Evolutionary conservation across 1,284 basidiomycete genomes (phyloP).

Genomic region (Hymenochaete sp.): DNA sequence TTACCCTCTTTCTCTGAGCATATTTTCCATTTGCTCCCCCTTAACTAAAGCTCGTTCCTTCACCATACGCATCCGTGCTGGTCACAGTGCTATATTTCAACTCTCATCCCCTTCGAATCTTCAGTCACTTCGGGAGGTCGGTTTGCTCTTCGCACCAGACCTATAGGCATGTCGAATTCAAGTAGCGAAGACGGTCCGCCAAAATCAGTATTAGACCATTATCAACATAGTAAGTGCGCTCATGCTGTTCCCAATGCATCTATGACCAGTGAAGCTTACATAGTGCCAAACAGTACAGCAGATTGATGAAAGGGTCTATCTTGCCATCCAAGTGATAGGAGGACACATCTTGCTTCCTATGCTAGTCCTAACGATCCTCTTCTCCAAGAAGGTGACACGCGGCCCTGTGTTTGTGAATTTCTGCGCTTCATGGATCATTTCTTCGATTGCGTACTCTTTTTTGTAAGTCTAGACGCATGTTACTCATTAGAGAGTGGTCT

Average conservation of each 20-base stretch:
- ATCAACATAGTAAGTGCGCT: slow-evolving; percentile 7
- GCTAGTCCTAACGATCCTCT: slow-evolving; percentile 16
- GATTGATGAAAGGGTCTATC: slow-evolving; percentile 13
- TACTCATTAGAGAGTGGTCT: background rate
- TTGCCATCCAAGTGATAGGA: slow-evolving; percentile 18
- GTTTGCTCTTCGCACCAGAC: background rate
- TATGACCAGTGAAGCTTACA: background rate
- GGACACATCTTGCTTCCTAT: slow-evolving; percentile 18
- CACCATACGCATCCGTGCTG: too few relatives aligned
- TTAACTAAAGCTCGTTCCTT: too few relatives aligned
- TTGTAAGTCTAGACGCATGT: slow-evolving; percentile 7
- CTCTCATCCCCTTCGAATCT: background rate
- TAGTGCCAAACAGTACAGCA: slow-evolving; percentile 11
- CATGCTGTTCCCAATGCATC: background rate
- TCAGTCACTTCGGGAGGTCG: background rate
- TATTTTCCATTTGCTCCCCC: too few relatives aligned
- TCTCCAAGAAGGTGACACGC: slow-evolving; percentile 13
- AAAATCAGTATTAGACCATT: slow-evolving; percentile 7
- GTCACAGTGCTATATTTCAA: background rate
- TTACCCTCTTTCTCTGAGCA: too few relatives aligned
- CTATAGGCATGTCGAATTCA: background rate
- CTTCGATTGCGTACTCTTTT: slow-evolving; percentile 16
- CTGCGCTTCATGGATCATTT: slow-evolving; percentile 17
- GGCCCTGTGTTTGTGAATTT: slow-evolving; percentile 18
- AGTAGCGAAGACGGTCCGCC: background rate